Evolutionary conservation across 257 asterid genomes (phyloP).

Genomic region (Solanum dulcamara): DNA sequence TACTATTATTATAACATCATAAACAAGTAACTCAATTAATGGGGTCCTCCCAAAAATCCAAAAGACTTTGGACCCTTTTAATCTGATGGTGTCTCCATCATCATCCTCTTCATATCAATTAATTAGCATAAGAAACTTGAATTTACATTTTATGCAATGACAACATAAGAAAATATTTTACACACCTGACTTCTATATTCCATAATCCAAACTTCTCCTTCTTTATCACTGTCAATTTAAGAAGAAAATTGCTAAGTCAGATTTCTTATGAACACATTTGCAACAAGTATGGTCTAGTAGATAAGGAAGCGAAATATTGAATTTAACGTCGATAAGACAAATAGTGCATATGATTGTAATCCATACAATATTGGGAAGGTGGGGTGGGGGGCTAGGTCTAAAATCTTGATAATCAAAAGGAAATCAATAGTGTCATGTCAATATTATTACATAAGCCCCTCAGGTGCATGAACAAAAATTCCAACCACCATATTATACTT

Average conservation of each 20-base stretch:
- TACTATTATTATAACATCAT: neutral
- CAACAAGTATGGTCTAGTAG: too few species aligned
- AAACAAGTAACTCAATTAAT: neutral
- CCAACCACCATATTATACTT: constrained; percentile 1
- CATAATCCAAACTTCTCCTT: too few species aligned
- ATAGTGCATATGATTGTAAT: too few species aligned
- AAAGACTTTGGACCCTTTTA: neutral
- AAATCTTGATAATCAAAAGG: neutral
- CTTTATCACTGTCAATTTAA: too few species aligned
- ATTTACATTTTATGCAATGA: too few species aligned
- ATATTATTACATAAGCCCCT: neutral
- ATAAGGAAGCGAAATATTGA: too few species aligned
- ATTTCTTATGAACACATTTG: too few species aligned
- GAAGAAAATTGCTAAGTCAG: too few species aligned
- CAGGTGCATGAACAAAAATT: constrained; percentile 34
- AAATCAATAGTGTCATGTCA: neutral
- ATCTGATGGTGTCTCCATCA: neutral
- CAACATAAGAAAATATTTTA: too few species aligned
- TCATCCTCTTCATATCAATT: neutral
- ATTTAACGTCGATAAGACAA: too few species aligned
- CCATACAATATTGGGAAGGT: too few species aligned
- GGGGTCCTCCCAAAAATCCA: neutral
- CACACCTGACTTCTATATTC: too few species aligned
- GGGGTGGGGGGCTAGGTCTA: neutral
- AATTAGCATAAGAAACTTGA: neutral